Conservation (phyloP, 805 yeast genomes). For the Pichia eremophila region DNA sequence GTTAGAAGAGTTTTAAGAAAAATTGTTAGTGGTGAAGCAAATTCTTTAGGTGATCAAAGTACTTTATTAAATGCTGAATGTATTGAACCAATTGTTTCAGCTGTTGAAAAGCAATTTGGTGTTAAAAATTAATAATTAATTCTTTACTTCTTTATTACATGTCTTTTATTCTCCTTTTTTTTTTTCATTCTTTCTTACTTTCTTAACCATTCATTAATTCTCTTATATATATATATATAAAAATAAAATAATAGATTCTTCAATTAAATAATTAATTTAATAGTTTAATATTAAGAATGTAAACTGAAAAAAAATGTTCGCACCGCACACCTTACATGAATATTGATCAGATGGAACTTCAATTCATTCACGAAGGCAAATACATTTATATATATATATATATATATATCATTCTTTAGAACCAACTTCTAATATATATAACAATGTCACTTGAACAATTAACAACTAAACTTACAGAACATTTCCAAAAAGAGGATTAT, state of each 20-base stretch:
- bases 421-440: background rate
- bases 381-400: no score
- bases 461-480: slow-evolving; percentile 56
- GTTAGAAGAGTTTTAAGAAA: slow-evolving; percentile 97
- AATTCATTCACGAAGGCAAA: no score
- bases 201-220: background rate
- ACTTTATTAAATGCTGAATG: slow-evolving; percentile 82
- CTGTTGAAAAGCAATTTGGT: slow-evolving; percentile 42
- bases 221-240: background rate
- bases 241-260: background rate
- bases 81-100: slow-evolving; percentile 66
- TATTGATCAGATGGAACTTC: no score
- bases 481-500: slow-evolving; percentile 57
- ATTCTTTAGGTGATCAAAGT: slow-evolving; percentile 84
- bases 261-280: no score
- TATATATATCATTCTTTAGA: background rate
- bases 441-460: slow-evolving; percentile 55
- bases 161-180: background rate
- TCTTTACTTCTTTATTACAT: background rate
- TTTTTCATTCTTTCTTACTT: background rate
- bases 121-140: slow-evolving; percentile 22
- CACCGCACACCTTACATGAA: no score
- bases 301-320: no score
- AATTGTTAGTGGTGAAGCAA: slow-evolving; percentile 85
- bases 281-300: no score